phyloP scores from a whole-genome alignment of 257 asterid genomes.

The Catharanthus roseus region DNA sequence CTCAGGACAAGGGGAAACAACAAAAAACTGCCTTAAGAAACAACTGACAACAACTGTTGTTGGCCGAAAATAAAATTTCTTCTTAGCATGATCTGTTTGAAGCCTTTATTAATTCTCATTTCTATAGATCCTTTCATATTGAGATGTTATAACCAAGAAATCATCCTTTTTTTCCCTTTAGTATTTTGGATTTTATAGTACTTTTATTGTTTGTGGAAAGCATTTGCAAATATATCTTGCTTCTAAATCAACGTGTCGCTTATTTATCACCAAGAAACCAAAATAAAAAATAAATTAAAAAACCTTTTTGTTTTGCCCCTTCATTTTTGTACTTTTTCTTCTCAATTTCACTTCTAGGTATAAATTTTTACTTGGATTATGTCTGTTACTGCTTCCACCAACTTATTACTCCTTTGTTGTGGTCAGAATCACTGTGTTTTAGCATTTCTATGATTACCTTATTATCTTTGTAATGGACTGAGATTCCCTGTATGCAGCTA shows the following conservation, averaged over 20 bases:
- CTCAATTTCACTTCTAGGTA: not conserved
- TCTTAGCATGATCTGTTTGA: not conserved
- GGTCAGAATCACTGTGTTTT: not conserved
- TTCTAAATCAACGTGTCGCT: not conserved
- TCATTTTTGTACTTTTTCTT: not conserved
- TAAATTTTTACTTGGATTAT: not conserved
- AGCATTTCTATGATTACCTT: not conserved
- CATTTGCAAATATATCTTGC: not conserved
- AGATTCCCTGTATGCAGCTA: slow-evolving; percentile 26
- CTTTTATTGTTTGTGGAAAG: too few relatives aligned
- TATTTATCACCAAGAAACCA: not conserved
- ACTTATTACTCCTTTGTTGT: not conserved
- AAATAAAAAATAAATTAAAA: not conserved
- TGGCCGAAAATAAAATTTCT: not conserved
- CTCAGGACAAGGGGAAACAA: not conserved
- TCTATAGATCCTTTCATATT: not conserved
- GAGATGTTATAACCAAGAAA: not conserved
- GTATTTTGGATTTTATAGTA: not conserved
- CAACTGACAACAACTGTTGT: not conserved
- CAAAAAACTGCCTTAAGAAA: not conserved
- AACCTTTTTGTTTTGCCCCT: not conserved
- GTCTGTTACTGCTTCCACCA: not conserved
- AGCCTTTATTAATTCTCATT: not conserved
- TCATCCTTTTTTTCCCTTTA: too few relatives aligned
- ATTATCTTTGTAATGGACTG: not conserved